Conservation (phyloP, 2,329 filamentous ascomycete species). For the Bisporella sp. region DNA sequence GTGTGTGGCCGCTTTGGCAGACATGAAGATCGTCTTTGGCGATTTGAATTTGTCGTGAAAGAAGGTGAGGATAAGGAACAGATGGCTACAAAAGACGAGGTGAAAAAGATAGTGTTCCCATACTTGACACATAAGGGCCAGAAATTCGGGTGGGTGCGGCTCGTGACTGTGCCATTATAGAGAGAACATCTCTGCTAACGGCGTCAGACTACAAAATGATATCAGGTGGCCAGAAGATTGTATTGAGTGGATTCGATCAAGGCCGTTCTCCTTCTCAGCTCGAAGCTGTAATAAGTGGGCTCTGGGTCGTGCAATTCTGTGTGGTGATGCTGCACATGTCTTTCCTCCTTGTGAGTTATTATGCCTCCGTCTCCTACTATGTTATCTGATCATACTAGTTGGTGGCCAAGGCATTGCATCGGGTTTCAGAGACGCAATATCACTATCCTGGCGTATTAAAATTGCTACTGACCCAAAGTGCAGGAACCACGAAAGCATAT, state of each 20-base stretch:
- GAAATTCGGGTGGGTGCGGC: background rate
- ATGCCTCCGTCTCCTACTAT: background rate
- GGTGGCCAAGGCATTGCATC: conserved; percentile 35
- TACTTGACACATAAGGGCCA: conserved; percentile 23
- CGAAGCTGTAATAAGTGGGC: conserved; percentile 41
- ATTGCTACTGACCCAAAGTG: background rate
- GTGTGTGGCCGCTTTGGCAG: conserved; percentile 33
- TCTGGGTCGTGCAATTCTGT: conserved; percentile 33
- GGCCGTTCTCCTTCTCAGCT: conserved; percentile 39
- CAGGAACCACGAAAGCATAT: conserved; percentile 18
- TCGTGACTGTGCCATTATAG: conserved; percentile 4
- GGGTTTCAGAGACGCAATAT: conserved; percentile 32
- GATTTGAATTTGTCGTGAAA: conserved; percentile 30
- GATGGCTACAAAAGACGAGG: conserved; percentile 22
- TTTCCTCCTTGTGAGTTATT: conserved; percentile 38
- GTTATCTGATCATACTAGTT: conserved; percentile 17
- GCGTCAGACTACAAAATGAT: conserved; percentile 14
- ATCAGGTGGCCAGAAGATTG: conserved; percentile 37
- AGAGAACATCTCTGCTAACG: background rate
- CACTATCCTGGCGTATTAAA: conserved; percentile 31
- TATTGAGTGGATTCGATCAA: conserved; percentile 37
- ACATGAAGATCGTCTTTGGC: conserved; percentile 23
- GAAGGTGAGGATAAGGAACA: conserved; percentile 23
- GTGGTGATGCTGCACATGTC: conserved; percentile 44
- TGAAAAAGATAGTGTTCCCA: conserved; percentile 23